Base-by-base conservation (phyloP, 257 asterid genomes). In the Nicotiana benthamiana region DNA sequence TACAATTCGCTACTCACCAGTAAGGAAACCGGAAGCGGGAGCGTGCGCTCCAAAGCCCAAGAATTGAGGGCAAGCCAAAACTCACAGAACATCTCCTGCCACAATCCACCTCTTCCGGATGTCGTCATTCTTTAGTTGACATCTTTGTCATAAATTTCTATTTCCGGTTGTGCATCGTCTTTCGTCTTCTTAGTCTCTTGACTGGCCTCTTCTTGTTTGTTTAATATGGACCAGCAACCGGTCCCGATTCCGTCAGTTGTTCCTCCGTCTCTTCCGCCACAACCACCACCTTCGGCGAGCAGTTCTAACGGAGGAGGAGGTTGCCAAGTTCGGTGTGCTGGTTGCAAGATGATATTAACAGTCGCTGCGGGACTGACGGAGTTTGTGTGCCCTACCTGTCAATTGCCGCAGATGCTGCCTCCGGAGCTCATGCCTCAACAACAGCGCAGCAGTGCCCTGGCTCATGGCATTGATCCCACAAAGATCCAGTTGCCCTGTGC, bases 401-500 rank as follows among this genome's bases (percentile, higher is more conserved):
- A 90, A 86, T 66, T 94, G 84, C 98, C 98, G 75, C 99, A 95
- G 89, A 95, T 95, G 99, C 90, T 95, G 43, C 99, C 99, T 46
- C 99, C 99, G 18, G 95, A 92, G 86, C 87, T 95, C 79, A 86
- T 95, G 92, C 89, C 80, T 30, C 89, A 79, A 85, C 82, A 88
- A 79, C 89, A 67, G 51, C 87, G 68, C 62, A 82, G 88, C 85
- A 85, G 51, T 82, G 89, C 88, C 20, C 87, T 89, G 16, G 93
- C 98, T 20, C 97, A 88, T 67, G 97, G 99, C 85, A 90, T 93
- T 87, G 99, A 95, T 87, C 98, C 98, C 51, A 89, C 94, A 22
- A 95, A 93, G 97, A 93, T 95, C 93, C 99, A 93, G 92, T 88
- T 93, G 2, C 97, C 99, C 2, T 96, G 98, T 70, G 93, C 90